Conservation (phyloP, 495 filamentous ascomycete species). For the Oleoguttula mirabilis region DNA sequence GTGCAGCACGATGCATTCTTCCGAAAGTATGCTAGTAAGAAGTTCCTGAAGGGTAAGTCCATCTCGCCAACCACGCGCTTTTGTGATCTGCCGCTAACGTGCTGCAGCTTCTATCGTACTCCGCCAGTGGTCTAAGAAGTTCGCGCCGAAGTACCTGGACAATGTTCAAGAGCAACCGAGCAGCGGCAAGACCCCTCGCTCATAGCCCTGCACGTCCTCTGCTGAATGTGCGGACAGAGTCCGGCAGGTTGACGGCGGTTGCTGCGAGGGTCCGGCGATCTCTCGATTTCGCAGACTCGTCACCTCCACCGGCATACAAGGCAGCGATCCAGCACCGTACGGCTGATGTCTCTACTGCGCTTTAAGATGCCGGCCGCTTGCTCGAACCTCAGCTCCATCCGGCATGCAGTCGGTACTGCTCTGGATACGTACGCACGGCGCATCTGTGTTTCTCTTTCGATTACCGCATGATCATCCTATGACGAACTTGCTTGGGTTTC, state of each 20-base stretch:
- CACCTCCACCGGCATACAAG: background rate
- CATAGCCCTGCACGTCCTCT: slow-evolving; percentile 1
- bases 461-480: background rate
- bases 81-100: background rate
- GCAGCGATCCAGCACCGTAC: too few relatives aligned
- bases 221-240: background rate
- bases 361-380: too few relatives aligned
- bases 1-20: slow-evolving; percentile 94
- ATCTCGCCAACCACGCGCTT: slow-evolving; percentile 15
- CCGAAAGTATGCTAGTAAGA: slow-evolving; percentile 98
- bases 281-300: background rate
- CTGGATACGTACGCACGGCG: background rate
- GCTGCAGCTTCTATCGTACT: slow-evolving; percentile 73
- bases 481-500: background rate
- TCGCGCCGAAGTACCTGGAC: slow-evolving; percentile 18
- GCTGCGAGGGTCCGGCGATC: too few relatives aligned
- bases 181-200: slow-evolving; percentile 18
- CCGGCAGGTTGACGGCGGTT: background rate
- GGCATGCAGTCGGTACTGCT: background rate
- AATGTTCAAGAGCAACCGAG: slow-evolving; percentile 10
- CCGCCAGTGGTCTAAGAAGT: slow-evolving; percentile 73
- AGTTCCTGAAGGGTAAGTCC: slow-evolving; percentile 74
- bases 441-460: background rate
- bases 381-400: background rate
- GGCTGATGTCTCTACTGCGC: too few relatives aligned